Conservation (phyloP, 2,329 filamentous ascomycete species). For the Teratosphaeria pseudoeucalypti region DNA sequence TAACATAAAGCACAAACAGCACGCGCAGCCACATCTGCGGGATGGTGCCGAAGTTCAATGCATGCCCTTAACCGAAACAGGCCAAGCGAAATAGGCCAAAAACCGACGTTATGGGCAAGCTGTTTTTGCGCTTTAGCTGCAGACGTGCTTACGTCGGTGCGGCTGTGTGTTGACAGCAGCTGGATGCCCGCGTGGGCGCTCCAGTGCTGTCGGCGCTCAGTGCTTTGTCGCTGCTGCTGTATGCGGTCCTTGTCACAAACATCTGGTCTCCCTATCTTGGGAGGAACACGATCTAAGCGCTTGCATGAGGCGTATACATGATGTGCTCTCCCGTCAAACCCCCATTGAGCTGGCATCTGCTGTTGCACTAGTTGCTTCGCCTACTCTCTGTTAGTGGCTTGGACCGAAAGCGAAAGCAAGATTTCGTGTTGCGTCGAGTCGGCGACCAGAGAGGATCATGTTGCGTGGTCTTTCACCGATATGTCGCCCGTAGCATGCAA, state of each 20-base stretch:
- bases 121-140: background rate
- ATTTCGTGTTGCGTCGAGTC: background rate
- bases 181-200: conserved; percentile 10
- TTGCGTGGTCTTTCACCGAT: background rate
- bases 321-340: background rate
- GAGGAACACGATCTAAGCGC: background rate
- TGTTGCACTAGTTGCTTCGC: no score
- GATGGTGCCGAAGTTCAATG: background rate
- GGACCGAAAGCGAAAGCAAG: background rate
- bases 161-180: background rate
- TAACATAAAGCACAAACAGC: no score
- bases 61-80: background rate
- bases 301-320: background rate
- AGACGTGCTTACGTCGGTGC: background rate
- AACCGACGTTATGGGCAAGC: background rate
- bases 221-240: conserved; percentile 15
- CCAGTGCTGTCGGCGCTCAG: conserved; percentile 13
- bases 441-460: background rate
- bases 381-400: no score
- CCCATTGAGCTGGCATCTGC: background rate
- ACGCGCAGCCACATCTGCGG: background rate
- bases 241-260: conserved; percentile 17
- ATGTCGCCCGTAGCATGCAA: no score
- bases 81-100: background rate
- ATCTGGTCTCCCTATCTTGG: background rate